These are phyloP conservation scores for Groenewaldozyma auringiensis DNA, from an alignment of 1,139 yeast species.

Conservation along the genomic window DNA sequence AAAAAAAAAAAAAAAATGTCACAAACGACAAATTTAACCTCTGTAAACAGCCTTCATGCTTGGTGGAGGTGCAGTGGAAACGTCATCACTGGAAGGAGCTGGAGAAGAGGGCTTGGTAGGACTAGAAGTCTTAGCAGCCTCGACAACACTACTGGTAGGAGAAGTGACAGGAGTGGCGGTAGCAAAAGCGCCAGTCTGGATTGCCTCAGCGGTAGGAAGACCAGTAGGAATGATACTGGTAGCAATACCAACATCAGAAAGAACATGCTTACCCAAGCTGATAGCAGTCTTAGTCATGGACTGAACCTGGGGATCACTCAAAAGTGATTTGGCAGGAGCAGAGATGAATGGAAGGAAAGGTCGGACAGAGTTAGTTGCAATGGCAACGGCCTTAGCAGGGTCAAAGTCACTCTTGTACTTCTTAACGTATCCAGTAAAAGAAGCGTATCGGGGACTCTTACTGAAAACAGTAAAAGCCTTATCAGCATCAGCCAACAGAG, in stretches of 20 bases:
- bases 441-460: constrained; percentile 19
- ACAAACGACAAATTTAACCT: neutral
- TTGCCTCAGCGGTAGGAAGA: constrained; percentile 6
- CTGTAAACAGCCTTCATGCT: constrained; percentile 2
- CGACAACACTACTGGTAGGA: neutral
- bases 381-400: constrained; percentile 11
- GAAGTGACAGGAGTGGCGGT: neutral
- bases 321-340: constrained; percentile 12
- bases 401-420: constrained; percentile 20
- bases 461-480: constrained; percentile 18
- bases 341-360: constrained; percentile 11
- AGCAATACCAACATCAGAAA: constrained; percentile 17
- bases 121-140: neutral
- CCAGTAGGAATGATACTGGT: constrained; percentile 8
- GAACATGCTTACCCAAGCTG: constrained; percentile 17
- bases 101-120: neutral
- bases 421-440: constrained; percentile 20
- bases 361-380: constrained; percentile 7
- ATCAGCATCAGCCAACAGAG: constrained; percentile 10
- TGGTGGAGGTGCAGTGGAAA: neutral
- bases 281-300: constrained; percentile 17
- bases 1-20: neutral
- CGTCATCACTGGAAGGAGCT: neutral
- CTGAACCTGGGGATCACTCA: constrained; percentile 19
- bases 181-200: neutral